These are phyloP conservation scores for Penicillium atrosanguineum DNA, from an alignment of 495 filamentous ascomycete genomes.

Conservation along the genomic window DNA sequence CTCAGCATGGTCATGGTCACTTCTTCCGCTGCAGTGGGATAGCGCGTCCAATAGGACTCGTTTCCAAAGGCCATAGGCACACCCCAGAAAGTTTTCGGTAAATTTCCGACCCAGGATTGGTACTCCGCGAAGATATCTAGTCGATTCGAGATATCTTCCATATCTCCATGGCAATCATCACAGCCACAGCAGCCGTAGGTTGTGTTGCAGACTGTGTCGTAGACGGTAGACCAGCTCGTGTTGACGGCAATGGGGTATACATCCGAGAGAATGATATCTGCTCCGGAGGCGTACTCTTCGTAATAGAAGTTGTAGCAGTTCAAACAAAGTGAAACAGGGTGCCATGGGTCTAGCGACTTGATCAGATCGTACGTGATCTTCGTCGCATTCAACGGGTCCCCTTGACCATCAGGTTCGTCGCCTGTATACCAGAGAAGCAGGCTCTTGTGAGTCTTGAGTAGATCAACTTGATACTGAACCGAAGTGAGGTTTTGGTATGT, in stretches of 20 bases:
- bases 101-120: constrained; percentile 22
- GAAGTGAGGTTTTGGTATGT: constrained; percentile 56
- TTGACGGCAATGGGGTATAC: constrained; percentile 66
- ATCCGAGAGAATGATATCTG: constrained; percentile 66
- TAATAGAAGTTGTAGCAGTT: constrained; percentile 75
- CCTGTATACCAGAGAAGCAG: constrained; percentile 65
- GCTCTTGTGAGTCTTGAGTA: constrained; percentile 49
- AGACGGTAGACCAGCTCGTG: constrained; percentile 37
- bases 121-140: constrained; percentile 48
- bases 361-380: constrained; percentile 43
- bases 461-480: constrained; percentile 50
- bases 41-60: constrained; percentile 58
- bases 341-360: constrained; percentile 61
- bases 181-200: constrained; percentile 74
- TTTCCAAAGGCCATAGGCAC: constrained; percentile 65
- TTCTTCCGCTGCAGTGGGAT: constrained; percentile 54
- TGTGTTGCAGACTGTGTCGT: constrained; percentile 54
- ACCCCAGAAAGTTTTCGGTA: constrained; percentile 54
- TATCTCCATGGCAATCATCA: constrained; percentile 59
- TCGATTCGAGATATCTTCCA: constrained; percentile 55
- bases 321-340: constrained; percentile 62
- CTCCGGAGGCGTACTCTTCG: constrained; percentile 54
- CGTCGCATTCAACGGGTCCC: constrained; percentile 53
- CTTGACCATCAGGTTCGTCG: constrained; percentile 68
- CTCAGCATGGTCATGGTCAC: constrained; percentile 58